Conservation (phyloP, 768 basidiomycete species). For the Dentipellis sp. region DNA sequence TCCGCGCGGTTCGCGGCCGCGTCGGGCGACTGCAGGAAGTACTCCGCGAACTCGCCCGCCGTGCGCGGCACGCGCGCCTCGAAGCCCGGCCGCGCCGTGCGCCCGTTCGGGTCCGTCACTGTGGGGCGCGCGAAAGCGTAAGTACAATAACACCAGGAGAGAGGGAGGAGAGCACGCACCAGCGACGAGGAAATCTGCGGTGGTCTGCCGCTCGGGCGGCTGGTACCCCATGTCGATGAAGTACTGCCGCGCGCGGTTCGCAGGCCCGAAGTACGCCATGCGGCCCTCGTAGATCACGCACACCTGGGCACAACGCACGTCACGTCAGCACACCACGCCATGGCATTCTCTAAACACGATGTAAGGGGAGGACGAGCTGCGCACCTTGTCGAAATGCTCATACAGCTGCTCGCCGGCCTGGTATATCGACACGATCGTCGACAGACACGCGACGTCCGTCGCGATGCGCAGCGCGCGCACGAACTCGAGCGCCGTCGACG, state of each 20-base stretch:
- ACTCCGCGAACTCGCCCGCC: slow-evolving; percentile 43
- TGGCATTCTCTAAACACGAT: not conserved
- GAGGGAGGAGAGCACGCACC: slow-evolving; percentile 19
- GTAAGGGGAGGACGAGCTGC: not conserved
- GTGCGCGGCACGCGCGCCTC: slow-evolving; percentile 36
- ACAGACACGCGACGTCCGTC: slow-evolving; percentile 33
- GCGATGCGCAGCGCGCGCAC: slow-evolving; percentile 47
- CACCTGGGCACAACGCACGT: slow-evolving; percentile 41
- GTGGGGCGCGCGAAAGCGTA: slow-evolving; percentile 5
- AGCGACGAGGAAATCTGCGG: slow-evolving; percentile 46
- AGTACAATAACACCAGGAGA: too few species aligned
- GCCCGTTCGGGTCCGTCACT: slow-evolving; percentile 53
- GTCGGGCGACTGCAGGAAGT: slow-evolving; percentile 25
- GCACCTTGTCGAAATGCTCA: slow-evolving; percentile 64
- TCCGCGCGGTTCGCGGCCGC: slow-evolving; percentile 35
- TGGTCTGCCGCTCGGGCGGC: not conserved
- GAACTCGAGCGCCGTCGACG: slow-evolving; percentile 52
- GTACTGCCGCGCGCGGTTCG: slow-evolving; percentile 54
- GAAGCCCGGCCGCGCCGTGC: slow-evolving; percentile 36
- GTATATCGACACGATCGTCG: slow-evolving; percentile 74
- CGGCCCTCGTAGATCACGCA: slow-evolving; percentile 67
- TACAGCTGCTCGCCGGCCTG: slow-evolving; percentile 70
- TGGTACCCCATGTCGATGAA: slow-evolving; percentile 62
- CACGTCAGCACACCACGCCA: too few species aligned
- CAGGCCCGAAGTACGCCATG: slow-evolving; percentile 69